These are phyloP conservation scores for Podila epicladia DNA, from an alignment of 192 early-diverging fungal genomes.

Conservation along the genomic window DNA sequence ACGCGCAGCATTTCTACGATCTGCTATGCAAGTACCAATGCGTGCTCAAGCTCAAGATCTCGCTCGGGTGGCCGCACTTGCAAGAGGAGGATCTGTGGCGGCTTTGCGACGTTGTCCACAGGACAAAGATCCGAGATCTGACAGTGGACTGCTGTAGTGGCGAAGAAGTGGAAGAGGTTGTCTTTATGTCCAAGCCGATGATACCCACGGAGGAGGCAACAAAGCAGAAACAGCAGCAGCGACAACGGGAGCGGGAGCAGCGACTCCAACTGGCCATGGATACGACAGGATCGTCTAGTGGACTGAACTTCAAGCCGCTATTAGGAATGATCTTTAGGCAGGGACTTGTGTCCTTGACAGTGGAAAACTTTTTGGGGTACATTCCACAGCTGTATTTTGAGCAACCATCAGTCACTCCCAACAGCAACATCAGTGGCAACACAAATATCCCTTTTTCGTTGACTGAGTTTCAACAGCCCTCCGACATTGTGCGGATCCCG, in stretches of 20 bases:
- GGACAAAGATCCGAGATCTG: slow-evolving; percentile 11
- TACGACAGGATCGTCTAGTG: not conserved
- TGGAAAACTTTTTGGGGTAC: slow-evolving; percentile 21
- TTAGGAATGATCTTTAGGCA: slow-evolving; percentile 25
- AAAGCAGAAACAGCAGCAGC: not conserved
- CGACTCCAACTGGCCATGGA: not conserved
- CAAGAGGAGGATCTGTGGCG: slow-evolving; percentile 32
- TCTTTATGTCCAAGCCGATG: not conserved
- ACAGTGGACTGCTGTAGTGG: slow-evolving; percentile 19
- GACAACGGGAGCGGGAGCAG: not conserved
- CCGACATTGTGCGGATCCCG: not conserved
- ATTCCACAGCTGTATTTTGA: slow-evolving; percentile 8
- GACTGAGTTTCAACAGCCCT: not conserved
- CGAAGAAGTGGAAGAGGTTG: not conserved
- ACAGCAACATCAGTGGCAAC: not conserved
- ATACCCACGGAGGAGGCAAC: not conserved
- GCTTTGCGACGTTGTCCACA: slow-evolving; percentile 17
- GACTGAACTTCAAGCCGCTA: slow-evolving; percentile 19
- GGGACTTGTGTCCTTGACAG: slow-evolving; percentile 16
- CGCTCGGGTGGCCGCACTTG: slow-evolving; percentile 10
- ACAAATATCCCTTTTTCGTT: not conserved
- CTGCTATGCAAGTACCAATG: slow-evolving; percentile 11
- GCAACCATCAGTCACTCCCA: not conserved
- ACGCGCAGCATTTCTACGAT: slow-evolving; percentile 17
- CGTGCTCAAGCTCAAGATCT: slow-evolving; percentile 20